Conservation (phyloP, 805 yeast species). For the Saturnispora ahearnii region DNA sequence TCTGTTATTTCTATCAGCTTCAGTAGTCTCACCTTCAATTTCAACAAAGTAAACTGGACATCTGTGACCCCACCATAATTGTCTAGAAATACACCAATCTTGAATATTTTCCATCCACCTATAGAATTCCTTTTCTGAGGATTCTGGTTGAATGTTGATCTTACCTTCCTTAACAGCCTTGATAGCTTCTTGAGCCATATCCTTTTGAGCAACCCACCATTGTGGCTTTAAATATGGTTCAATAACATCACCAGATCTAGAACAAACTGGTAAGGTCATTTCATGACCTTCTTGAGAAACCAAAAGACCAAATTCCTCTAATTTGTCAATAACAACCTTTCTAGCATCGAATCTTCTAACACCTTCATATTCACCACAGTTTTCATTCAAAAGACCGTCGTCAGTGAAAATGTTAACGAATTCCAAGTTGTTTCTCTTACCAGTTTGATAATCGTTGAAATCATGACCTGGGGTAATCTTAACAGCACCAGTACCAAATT, state of each 20-base stretch:
- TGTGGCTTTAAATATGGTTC: constrained; percentile 97
- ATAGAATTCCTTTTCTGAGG: constrained; percentile 88
- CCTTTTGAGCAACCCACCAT: constrained; percentile 96
- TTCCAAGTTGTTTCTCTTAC: constrained; percentile 87
- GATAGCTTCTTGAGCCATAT: constrained; percentile 82
- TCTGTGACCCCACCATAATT: constrained; percentile 92
- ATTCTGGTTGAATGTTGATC: constrained; percentile 73
- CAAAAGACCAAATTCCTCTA: constrained; percentile 64
- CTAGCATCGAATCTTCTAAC: constrained; percentile 94
- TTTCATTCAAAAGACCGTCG: constrained; percentile 81
- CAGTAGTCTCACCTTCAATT: constrained; percentile 55
- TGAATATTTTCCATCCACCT: constrained; percentile 93
- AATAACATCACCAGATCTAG: constrained; percentile 93
- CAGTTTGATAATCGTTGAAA: constrained; percentile 91
- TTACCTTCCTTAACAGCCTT: constrained; percentile 77
- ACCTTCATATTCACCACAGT: constrained; percentile 91
- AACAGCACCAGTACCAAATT: constrained; percentile 99
- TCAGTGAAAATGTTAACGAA: constrained; percentile 87
- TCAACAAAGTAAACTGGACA: constrained; percentile 89
- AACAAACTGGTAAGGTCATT: constrained; percentile 90
- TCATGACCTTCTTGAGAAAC: constrained; percentile 88
- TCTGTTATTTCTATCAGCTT: constrained; percentile 52
- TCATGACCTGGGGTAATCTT: constrained; percentile 99
- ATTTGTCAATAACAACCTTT: constrained; percentile 65
- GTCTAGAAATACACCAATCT: constrained; percentile 99